Evolutionary conservation across 2,329 filamentous ascomycete genomes (phyloP).

Genomic region (Penicillium freii): DNA sequence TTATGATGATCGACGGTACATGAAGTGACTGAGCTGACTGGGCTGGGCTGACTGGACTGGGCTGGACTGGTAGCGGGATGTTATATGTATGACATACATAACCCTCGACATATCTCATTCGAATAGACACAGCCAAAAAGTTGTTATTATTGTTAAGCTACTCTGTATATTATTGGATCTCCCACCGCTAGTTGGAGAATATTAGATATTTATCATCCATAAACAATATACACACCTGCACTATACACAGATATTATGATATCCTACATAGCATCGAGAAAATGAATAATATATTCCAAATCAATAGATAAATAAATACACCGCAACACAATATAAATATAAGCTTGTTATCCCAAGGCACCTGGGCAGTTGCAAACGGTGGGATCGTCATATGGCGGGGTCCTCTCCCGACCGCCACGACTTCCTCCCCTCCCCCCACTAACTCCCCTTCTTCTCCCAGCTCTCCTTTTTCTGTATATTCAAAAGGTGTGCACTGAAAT

Average conservation of each 20-base stretch:
- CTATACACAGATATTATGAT: neutral
- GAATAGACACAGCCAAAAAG: neutral
- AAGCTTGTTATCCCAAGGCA: neutral
- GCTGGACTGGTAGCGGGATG: neutral
- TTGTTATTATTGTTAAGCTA: neutral
- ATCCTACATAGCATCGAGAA: neutral
- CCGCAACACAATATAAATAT: neutral
- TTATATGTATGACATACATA: slow-evolving; percentile 9
- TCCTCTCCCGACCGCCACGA: slow-evolving; percentile 14
- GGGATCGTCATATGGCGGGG: slow-evolving; percentile 15
- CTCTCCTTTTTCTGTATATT: slow-evolving; percentile 13
- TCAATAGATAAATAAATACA: neutral
- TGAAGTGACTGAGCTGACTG: neutral
- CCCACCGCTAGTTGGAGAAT: slow-evolving; percentile 1
- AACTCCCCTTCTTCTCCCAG: slow-evolving; percentile 5
- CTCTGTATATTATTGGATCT: neutral
- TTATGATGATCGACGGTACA: slow-evolving; percentile 6
- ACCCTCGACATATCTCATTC: neutral
- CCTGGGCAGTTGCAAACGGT: slow-evolving; percentile 4
- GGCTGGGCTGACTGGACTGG: neutral
- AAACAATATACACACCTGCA: neutral
- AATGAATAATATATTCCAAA: neutral
- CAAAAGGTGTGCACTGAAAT: slow-evolving; percentile 5
- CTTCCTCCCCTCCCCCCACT: slow-evolving; percentile 6
- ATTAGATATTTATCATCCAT: neutral